Evolutionary conservation across 305 asterid genomes (phyloP), one percentile per base, ranked within the genome.

Genomic region (Fraxinus latifolia): DNA sequence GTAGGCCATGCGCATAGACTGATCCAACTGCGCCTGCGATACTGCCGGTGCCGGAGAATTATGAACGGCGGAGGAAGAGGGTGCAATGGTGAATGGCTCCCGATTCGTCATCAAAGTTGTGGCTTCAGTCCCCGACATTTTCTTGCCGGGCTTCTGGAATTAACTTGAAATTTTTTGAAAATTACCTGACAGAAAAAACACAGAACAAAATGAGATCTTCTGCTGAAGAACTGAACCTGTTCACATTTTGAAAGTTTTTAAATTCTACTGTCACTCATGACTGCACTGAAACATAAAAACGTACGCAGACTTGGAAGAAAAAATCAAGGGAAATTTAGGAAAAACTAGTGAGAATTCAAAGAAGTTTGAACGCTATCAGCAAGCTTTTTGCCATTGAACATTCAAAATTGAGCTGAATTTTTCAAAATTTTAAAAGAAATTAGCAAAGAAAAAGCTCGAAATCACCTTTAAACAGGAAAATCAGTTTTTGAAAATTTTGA

Each of bases 71-170:
- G 85, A 73, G 42, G 74, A 68, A 68, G 37, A 17, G 17, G 74
- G 74, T 68, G 82, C 53, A 3, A 83, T 70, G 9, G 81, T 39
- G 68, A 84, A 89, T 12, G 67, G 81, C 78, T 86, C 92, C 77
- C 85, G 90, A 82, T 77, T 84, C 21, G 85, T 39, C 88, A 86
- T 84, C 73, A 53, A 83, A 55, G 81, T 68, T 11, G 87, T 84
- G 14, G 86, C 81, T 79, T 86, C 92, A 4, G 62, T 19, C 33
- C 84, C 87, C 83, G 90, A 87, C 92, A 87, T 87, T 21, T 37
- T 47, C 39, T 12, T 68, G 68, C 73, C 85, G 86, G 83, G 86
- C 58, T 86, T 76, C 73, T 83, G 67, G 80, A 88, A 75, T 79
- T 85, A n/a, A 74, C 79, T 53, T 6, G 77, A 23, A 21, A 62